Evolutionary conservation across 495 filamentous ascomycete genomes (phyloP), one percentile per base, ranked within the genome.

Genomic region (Aspergillus affinis): DNA sequence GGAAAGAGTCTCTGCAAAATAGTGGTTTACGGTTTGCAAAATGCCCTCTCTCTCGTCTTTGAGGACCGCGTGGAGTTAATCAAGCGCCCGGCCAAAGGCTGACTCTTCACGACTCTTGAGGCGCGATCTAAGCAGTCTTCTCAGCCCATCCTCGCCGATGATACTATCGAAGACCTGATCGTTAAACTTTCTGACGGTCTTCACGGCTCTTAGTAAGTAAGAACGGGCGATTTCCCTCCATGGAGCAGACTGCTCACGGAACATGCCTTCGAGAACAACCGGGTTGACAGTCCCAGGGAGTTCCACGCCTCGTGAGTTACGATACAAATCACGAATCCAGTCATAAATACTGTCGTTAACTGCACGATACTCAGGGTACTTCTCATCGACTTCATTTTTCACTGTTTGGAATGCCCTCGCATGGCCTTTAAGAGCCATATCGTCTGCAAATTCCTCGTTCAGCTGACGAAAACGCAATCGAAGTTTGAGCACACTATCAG

Each of bases 281-380:
- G 74, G 65, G 49, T 77, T 71, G 36, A 77, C 66, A 47, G 71
- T 75, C 2, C 76, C 76, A 2, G 70, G 57, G 4, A 78, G 62
- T 54, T 79, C 76, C 19, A 65, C 62, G 8, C 76, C 76, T 5
- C 73, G 67, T 0, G 73, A 71, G 4, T 64, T 44, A 21, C 54
- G 56, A 53, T 78, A 76, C 3, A 71, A 46, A 0, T 59, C 26
- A 17, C 67, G 61, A 19, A 79, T 73, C 72, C 69, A 72, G 13
- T 60, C 53, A 36, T 69, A 59, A 51, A 78, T 74, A 21, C 60
- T 20, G 36, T 55, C 13, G 6, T 52, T 17, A 30, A 30, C 29
- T 2, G 51, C 20, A 17, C 27, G 20, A 19, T n/a, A n/a, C 52
- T 20, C n/a, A 55, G n/a, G 13, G 65, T 49, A 57, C 6, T 30